Conservation (phyloP, 768 basidiomycete species). For the Leccinum broughii region DNA sequence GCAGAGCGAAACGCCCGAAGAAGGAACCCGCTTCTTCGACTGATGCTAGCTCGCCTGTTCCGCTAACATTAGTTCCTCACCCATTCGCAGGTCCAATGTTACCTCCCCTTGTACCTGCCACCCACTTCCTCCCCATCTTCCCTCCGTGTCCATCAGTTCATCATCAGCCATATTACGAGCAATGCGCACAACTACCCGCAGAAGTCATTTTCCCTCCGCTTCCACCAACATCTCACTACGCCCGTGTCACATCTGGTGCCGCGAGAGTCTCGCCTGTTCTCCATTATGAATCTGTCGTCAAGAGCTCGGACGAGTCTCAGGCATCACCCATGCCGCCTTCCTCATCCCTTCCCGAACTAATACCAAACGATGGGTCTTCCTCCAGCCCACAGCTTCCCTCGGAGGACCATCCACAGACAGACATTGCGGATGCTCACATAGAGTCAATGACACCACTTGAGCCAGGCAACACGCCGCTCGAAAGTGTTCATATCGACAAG, state of each 20-base stretch:
- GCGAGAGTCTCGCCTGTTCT: slow-evolving; percentile 19
- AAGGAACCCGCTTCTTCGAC: slow-evolving; percentile 33
- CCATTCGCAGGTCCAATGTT: slow-evolving; percentile 20
- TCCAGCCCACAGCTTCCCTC: slow-evolving; percentile 57
- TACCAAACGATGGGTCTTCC: slow-evolving; percentile 62
- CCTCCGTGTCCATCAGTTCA: slow-evolving; percentile 59
- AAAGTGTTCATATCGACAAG: slow-evolving; percentile 13
- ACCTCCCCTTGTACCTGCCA: slow-evolving; percentile 22
- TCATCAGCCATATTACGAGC: slow-evolving; percentile 75
- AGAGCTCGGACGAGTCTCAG: slow-evolving; percentile 25
- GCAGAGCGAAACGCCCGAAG: slow-evolving; percentile 50
- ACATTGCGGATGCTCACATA: slow-evolving; percentile 16
- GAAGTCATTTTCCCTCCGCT: slow-evolving; percentile 77
- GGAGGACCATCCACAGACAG: slow-evolving; percentile 25
- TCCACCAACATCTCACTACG: slow-evolving; percentile 50
- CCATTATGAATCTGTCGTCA: slow-evolving; percentile 23
- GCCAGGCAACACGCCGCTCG: slow-evolving; percentile 7
- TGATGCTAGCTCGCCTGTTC: slow-evolving; percentile 25
- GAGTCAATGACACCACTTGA: slow-evolving; percentile 21
- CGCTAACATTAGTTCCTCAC: slow-evolving; percentile 21
- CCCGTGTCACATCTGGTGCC: slow-evolving; percentile 26
- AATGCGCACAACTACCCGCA: slow-evolving; percentile 53
- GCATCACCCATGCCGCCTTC: slow-evolving; percentile 35
- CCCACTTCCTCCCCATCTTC: slow-evolving; percentile 42
- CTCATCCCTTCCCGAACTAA: slow-evolving; percentile 59